A percentile compares a stretch with the other conserved stretches of the same genome.
Evolutionary conservation across 108 stramenopile genomes (phyloP).

Genomic region (Skeletonema marinoi): DNA sequence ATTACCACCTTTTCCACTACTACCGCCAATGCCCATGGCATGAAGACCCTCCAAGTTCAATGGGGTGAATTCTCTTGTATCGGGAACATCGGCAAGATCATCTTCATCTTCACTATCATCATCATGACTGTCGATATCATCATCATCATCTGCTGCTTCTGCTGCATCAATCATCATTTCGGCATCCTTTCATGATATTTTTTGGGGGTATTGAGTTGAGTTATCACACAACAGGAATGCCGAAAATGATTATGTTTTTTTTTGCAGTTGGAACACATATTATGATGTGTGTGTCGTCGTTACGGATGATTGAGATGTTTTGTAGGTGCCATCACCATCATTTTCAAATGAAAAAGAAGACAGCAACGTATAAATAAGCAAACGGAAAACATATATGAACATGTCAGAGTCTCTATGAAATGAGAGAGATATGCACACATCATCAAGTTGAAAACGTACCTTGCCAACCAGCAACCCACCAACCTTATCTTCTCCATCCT

Average conservation of each 20-base stretch:
- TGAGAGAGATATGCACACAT: too few species aligned
- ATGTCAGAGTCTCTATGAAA: not conserved
- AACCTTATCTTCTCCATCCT: conserved; percentile 66
- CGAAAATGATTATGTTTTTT: conserved; percentile 22
- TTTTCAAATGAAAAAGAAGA: not conserved
- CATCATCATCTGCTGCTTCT: conserved; percentile 7
- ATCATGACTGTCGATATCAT: conserved; percentile 39
- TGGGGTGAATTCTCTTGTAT: conserved; percentile 87
- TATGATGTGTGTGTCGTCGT: not conserved
- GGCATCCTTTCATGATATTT: conserved; percentile 59
- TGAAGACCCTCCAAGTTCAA: conserved; percentile 79
- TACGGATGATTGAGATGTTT: not conserved
- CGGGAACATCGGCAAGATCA: conserved; percentile 82
- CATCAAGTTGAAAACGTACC: conserved; percentile 16
- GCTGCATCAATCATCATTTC: conserved; percentile 46
- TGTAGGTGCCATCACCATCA: not conserved
- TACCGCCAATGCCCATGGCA: conserved; percentile 71
- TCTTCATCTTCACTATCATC: conserved; percentile 73
- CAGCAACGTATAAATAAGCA: not conserved
- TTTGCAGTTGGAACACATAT: not conserved
- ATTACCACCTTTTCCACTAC: conserved; percentile 35
- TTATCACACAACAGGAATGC: conserved; percentile 58
- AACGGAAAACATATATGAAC: not conserved
- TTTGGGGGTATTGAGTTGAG: not conserved
- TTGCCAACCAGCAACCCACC: conserved; percentile 78